Evolutionary conservation across 441 rosid genomes (phyloP).

Genomic region (Erodium moschatum): DNA sequence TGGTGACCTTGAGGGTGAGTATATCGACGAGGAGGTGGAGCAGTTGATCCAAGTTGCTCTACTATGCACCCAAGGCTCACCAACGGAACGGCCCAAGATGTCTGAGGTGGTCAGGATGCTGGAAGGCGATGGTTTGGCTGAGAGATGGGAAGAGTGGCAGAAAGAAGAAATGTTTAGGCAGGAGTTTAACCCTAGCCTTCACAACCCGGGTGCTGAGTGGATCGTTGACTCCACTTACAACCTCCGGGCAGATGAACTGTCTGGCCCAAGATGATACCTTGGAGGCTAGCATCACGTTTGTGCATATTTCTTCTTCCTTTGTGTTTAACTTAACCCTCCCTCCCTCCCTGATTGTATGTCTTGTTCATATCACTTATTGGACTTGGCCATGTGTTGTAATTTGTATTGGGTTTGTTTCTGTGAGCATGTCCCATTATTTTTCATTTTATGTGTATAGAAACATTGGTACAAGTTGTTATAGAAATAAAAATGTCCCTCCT

Average conservation of each 20-base stretch:
- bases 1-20: slow-evolving; percentile 9
- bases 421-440: not conserved
- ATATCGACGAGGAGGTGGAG: slow-evolving; percentile 18
- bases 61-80: slow-evolving; percentile 13
- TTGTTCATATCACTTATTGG: not conserved
- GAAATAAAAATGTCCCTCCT: not conserved
- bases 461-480: not conserved
- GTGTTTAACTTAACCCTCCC: not conserved
- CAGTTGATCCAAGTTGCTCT: slow-evolving; percentile 17
- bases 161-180: slow-evolving; percentile 9
- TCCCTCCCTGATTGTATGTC: not conserved
- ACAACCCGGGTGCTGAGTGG: not conserved
- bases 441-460: slow-evolving; percentile 1
- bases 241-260: not conserved
- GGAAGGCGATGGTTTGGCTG: slow-evolving; percentile 16
- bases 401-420: not conserved
- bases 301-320: not conserved
- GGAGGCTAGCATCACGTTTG: not conserved
- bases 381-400: not conserved
- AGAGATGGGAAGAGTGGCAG: slow-evolving; percentile 21
- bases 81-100: slow-evolving; percentile 15
- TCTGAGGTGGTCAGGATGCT: slow-evolving; percentile 17
- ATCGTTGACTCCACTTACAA: not conserved
- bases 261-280: slow-evolving; percentile 2
- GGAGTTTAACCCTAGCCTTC: not conserved